A percentile compares a stretch with the other conserved stretches of the same genome.
Evolutionary conservation across 2,329 filamentous ascomycete genomes (phyloP).

Genomic region (Chaetomiaceae sp.): DNA sequence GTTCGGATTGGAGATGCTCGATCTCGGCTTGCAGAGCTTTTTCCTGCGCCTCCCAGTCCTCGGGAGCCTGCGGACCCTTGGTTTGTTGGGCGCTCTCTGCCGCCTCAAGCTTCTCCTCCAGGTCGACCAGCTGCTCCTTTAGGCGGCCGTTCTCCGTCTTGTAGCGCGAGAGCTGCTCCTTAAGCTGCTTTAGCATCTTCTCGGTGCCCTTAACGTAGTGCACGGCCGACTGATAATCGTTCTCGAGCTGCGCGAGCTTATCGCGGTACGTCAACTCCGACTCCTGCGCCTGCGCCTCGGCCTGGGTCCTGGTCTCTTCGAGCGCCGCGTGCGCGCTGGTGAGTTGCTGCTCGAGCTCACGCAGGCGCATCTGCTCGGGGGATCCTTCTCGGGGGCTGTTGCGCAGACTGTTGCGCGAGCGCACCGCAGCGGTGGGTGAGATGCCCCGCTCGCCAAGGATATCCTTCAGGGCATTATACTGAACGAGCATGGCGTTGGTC

Average conservation of each 20-base stretch:
- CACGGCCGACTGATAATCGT: conserved; percentile 95
- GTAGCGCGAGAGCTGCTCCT: conserved; percentile 90
- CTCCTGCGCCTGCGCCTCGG: conserved; percentile 76
- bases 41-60: conserved; percentile 73
- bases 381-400: conserved; percentile 71
- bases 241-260: conserved; percentile 88
- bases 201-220: conserved; percentile 98
- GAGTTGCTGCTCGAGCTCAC: conserved; percentile 85
- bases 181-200: conserved; percentile 98
- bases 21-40: conserved; percentile 63
- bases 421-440: conserved; percentile 66
- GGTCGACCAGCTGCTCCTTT: conserved; percentile 71
- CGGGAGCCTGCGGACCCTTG: conserved; percentile 38
- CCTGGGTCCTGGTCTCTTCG: conserved; percentile 74
- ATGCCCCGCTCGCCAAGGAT: conserved; percentile 86
- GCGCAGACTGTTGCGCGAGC: conserved; percentile 58
- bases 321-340: conserved; percentile 71
- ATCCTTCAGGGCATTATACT: conserved; percentile 89
- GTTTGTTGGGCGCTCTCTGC: conserved; percentile 30
- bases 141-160: conserved; percentile 81
- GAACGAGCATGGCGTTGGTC: conserved; percentile 86
- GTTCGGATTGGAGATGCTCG: conserved; percentile 61
- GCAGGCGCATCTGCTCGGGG: conserved; percentile 72
- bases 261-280: conserved; percentile 87
- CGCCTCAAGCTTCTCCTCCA: conserved; percentile 50